Evolutionary conservation across 257 asterid genomes (phyloP), one percentile per base, ranked within the genome.

Genomic region (Oldenlandia corymbosa): DNA sequence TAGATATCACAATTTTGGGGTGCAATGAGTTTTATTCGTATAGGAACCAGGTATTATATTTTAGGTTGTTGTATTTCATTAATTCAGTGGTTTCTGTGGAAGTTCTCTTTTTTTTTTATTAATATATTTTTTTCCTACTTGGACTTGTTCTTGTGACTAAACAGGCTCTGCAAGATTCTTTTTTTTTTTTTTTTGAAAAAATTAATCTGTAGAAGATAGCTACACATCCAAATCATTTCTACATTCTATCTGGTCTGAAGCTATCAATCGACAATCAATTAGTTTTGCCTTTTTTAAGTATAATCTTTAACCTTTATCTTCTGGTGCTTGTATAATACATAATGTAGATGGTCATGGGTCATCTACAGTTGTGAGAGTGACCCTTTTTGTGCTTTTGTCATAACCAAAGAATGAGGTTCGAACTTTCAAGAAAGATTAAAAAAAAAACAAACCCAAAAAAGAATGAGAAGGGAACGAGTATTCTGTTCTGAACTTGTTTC

Each of bases 1-100:
- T 89, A 61, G 96, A 89, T 68, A 89, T 92, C 59, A 87, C 94
- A 53, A 88, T 92, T 73, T 71, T 92, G 68, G 97, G 97, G 41
- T 75, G 98, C 84, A 92, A 92, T 51, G 97, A 89, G 72, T 92
- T 92, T 75, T 88, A 92, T 76, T 92, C 98, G 24, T 91, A 88
- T 66, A 85, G 98, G 76, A 79, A 88, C 73, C 95, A 85, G 98
- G 98, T 86, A 66, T 23, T 66, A 68, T 62, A 28, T 54, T 28
- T 39, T 12, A 16, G 27, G 17, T 39, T 26, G 14, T 65, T 34
- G 0, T n/a, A n/a, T n/a, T n/a, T n/a, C n/a, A n/a, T n/a, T n/a
- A n/a, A n/a, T n/a, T n/a, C n/a, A n/a, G n/a, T n/a, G n/a, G n/a
- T n/a, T n/a, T n/a, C n/a, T n/a, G n/a, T n/a, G n/a, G n/a, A n/a